Evolutionary conservation across 805 yeast genomes (phyloP).

Genomic region (Nakazawaea holstii): DNA sequence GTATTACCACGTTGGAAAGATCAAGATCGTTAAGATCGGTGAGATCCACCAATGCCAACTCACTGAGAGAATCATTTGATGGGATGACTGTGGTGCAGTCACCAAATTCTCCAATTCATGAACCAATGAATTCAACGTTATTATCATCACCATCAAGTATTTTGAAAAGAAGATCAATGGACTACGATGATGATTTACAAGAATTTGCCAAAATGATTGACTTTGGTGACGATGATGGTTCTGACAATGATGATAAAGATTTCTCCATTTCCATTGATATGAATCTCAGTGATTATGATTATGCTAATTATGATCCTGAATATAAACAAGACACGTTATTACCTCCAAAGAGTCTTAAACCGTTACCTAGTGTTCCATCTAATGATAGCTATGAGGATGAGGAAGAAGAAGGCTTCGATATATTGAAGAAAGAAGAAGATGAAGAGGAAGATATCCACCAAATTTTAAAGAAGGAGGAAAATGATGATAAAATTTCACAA

Average conservation of each 20-base stretch:
- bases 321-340: neutral
- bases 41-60: constrained; percentile 16
- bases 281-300: constrained; percentile 23
- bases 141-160: constrained; percentile 31
- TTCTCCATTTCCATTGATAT: constrained; percentile 19
- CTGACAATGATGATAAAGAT: neutral
- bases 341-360: neutral
- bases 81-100: constrained; percentile 44
- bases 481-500: too few species aligned
- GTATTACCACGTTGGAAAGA: constrained; percentile 68
- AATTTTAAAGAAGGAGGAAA: too few species aligned
- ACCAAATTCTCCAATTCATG: constrained; percentile 12
- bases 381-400: neutral
- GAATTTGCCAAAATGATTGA: constrained; percentile 41
- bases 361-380: constrained; percentile 2
- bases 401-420: neutral
- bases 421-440: neutral
- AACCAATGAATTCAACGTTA: neutral
- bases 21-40: constrained; percentile 54
- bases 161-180: constrained; percentile 26
- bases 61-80: constrained; percentile 23
- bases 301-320: neutral
- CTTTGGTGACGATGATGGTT: constrained; percentile 32
- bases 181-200: constrained; percentile 32
- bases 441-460: neutral